Percentiles rank a stretch among this genome's conserved stretches.
These are phyloP conservation scores for Neurospora pannonica DNA, from an alignment of 495 filamentous ascomycete species.

Conservation along the genomic window DNA sequence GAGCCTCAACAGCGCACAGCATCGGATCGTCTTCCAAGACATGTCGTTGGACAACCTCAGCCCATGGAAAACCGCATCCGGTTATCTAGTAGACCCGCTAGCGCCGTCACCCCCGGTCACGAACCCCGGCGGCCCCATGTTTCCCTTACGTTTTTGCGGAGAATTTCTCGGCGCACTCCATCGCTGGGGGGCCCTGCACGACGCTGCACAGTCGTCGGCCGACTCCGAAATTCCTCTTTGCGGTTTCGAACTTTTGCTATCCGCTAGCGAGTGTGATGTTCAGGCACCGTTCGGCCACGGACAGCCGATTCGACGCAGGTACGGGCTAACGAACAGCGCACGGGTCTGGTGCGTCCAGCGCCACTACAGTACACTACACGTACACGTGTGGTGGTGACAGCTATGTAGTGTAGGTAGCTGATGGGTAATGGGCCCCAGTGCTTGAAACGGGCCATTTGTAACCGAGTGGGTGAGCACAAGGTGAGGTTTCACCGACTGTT, in stretches of 20 bases:
- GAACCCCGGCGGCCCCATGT: neutral
- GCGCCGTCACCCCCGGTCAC: neutral
- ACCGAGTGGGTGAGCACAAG: neutral
- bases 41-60: neutral
- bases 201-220: neutral
- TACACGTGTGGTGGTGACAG: neutral
- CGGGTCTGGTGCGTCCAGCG: too few species aligned
- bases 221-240: neutral
- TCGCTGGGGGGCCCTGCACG: neutral
- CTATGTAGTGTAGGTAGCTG: neutral
- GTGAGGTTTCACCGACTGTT: neutral
- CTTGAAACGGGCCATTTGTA: neutral
- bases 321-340: neutral
- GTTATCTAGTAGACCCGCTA: neutral
- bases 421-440: neutral
- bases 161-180: neutral
- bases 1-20: neutral
- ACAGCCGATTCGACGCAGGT: neutral
- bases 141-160: neutral
- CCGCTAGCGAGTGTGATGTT: neutral
- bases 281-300: neutral
- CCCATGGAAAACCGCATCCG: neutral
- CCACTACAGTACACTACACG: neutral
- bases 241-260: too few species aligned
- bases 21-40: neutral